Percentiles rank a stretch among this genome's conserved stretches.
Evolutionary conservation across 2,329 filamentous ascomycete species (phyloP).

Genomic region (Chrysosporium keratinophilum): DNA sequence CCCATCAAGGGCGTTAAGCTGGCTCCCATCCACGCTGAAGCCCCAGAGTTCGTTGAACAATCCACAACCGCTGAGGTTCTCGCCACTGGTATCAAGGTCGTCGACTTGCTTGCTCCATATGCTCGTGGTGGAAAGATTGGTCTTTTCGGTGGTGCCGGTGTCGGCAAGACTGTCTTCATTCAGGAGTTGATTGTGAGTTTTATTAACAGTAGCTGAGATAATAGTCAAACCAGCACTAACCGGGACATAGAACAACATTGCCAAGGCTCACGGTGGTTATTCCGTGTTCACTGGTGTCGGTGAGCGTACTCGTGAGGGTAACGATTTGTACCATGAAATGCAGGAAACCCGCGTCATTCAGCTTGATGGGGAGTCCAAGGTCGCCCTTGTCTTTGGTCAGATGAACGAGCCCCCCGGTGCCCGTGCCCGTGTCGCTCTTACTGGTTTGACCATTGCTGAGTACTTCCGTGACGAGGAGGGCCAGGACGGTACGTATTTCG

Average conservation of each 20-base stretch:
- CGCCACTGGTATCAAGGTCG: constrained; percentile 99
- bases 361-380: constrained; percentile 98
- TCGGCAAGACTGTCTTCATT: constrained; percentile 99
- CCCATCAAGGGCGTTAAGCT: constrained; percentile 89
- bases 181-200: constrained; percentile 84
- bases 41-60: constrained; percentile 87
- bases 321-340: constrained; percentile 99
- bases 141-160: constrained; percentile 99
- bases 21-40: constrained; percentile 85
- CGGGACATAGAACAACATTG: constrained; percentile 86
- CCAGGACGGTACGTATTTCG: constrained; percentile 62
- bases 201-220: not conserved
- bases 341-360: constrained; percentile 99
- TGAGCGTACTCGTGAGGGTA: constrained; percentile 99
- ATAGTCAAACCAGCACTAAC: constrained; percentile 14
- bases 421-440: constrained; percentile 98
- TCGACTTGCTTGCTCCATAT: constrained; percentile 96
- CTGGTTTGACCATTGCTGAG: constrained; percentile 59
- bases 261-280: constrained; percentile 99
- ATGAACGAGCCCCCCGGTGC: constrained; percentile 99
- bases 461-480: constrained; percentile 73
- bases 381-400: constrained; percentile 98
- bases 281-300: constrained; percentile 99
- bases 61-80: constrained; percentile 93
- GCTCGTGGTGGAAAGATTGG: constrained; percentile 99